Base-by-base conservation (phyloP, 1,139 yeast genomes). In the Nakaseomyces bracarensis region DNA sequence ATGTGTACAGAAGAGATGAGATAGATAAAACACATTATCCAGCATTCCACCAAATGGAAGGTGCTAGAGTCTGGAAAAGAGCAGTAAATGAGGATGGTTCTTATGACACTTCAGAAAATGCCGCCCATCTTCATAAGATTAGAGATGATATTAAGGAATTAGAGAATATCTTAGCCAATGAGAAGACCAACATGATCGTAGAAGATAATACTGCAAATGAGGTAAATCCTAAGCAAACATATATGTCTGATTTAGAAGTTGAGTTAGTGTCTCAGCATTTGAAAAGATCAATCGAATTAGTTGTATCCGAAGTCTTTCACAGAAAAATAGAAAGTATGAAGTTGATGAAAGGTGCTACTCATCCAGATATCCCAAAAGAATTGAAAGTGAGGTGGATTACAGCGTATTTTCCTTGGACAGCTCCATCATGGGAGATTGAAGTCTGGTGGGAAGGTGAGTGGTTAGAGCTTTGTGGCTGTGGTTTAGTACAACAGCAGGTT, bases 361-460 rank as follows among this genome's bases (percentile, higher is more conserved):
- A 43, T n/a, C 35, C 34, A 3, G 44, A 42, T 9, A 46, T 49
- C 10, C 55, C 54, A 3, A 83, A 81, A 52, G 95, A 95, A 4
- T 71, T 93, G 50, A 80, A 76, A 58, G 85, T 89, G 13, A 74
- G 97, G 50, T 91, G 99, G 99, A 84, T 87, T 25, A 95, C 85
- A 58, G 95, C 94, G 0, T 86, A 81, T 56, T 91, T 91, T 68
- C 99, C 99, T 3, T 91, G 97, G 96, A 91, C 99, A 2, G 79
- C 95, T 1, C 99, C 99, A 5, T 85, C 96, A 26, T 91, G 95
- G 91, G 97, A 91, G 58, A 86, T 93, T 52, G 99, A 91, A 64
- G 95, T 91, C 4, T 89, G 95, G 93, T 93, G 97, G 97, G 85
- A 89, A 60, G 95, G 94, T 34, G 95, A 89, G 53, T 93, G 98